Percentiles rank a stretch among this genome's conserved stretches.
Evolutionary conservation across 305 asterid species (phyloP).

Genomic region (Caryopteris hybrid): DNA sequence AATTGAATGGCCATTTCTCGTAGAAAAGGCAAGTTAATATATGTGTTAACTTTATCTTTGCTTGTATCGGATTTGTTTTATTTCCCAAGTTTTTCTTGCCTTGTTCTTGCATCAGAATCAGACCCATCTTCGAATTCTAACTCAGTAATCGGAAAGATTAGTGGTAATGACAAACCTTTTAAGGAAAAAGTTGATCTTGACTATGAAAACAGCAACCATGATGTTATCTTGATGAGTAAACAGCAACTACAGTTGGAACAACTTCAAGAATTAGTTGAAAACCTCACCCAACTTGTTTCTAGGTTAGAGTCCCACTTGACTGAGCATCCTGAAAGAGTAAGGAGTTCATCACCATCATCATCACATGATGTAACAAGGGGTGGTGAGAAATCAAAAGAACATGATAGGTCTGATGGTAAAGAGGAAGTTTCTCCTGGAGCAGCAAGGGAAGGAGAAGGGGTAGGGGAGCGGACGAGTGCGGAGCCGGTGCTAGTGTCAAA

Average conservation of each 20-base stretch:
- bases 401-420: conserved; percentile 18
- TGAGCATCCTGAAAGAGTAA: conserved; percentile 20
- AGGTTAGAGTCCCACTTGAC: conserved; percentile 58
- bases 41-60: conserved; percentile 20
- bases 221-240: conserved; percentile 36
- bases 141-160: conserved; percentile 25
- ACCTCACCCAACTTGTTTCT: conserved; percentile 55
- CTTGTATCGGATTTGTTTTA: conserved; percentile 36
- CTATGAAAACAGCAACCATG: conserved; percentile 18
- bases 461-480: conserved; percentile 4
- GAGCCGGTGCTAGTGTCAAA: conserved; percentile 47
- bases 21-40: conserved; percentile 62
- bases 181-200: conserved; percentile 18
- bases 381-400: conserved; percentile 22
- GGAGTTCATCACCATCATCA: conserved; percentile 4
- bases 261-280: conserved; percentile 57
- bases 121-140: conserved; percentile 32
- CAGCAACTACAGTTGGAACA: conserved; percentile 63
- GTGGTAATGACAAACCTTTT: conserved; percentile 10
- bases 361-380: conserved; percentile 12
- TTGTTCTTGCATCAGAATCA: conserved; percentile 42
- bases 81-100: conserved; percentile 36
- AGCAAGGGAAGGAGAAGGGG: conserved; percentile 14
- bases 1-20: conserved; percentile 51
- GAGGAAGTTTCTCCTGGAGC: too few relatives aligned